Evolutionary conservation across 23 red algal species (phyloP).

Genomic region (Pyropia haitanensis): DNA sequence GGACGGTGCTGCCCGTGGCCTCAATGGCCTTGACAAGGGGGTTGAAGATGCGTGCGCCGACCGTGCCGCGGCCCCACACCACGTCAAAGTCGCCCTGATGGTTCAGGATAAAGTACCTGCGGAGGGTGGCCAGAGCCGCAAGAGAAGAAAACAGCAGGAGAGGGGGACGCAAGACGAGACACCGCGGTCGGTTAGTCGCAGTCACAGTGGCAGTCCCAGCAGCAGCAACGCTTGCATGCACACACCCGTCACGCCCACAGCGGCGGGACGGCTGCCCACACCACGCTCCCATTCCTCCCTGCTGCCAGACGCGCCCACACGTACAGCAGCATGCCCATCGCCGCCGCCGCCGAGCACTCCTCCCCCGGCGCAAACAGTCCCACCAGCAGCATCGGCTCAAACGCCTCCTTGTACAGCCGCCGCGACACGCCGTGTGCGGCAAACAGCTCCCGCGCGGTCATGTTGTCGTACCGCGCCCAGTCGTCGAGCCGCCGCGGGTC

Average conservation of each 20-base stretch:
- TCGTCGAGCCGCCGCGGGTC: conserved; percentile 29
- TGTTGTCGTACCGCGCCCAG: conserved; percentile 70
- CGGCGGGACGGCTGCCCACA: no score
- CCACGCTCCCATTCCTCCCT: no score
- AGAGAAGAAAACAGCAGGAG: no score
- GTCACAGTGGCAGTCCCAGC: no score
- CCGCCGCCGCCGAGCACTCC: conserved; percentile 55
- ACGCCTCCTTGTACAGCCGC: conserved; percentile 47
- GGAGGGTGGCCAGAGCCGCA: no score
- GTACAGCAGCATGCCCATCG: conserved; percentile 55
- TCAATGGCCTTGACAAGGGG: conserved; percentile 41
- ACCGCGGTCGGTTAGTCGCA: no score
- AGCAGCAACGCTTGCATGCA: no score
- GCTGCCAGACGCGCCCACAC: no score
- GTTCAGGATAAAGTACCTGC: conserved; percentile 47
- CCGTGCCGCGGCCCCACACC: conserved; percentile 69
- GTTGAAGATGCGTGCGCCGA: conserved; percentile 53
- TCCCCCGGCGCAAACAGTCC: conserved; percentile 66
- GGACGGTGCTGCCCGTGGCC: conserved; percentile 16
- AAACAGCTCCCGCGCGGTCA: conserved; percentile 81
- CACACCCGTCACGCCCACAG: no score
- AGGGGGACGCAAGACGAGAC: no score
- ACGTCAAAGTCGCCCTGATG: conserved; percentile 83
- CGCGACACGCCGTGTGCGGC: conserved; percentile 38
- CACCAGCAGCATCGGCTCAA: conserved; percentile 82